Base-by-base conservation (phyloP, 805 yeast genomes). In the Sugiyamaella lignohabitans region DNA sequence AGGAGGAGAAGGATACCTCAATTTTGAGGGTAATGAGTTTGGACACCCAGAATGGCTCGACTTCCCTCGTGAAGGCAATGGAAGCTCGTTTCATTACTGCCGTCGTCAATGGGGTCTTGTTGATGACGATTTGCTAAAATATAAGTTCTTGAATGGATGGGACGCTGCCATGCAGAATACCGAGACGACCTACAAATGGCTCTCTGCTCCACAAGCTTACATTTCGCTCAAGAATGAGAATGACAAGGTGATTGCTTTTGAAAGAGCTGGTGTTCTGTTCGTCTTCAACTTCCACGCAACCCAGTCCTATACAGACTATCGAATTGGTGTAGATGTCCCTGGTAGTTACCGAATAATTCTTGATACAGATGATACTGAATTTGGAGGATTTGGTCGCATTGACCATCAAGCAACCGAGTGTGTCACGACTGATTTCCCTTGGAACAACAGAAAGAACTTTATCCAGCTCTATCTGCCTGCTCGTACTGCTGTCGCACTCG, bases 1-100 rank as follows among this genome's bases (percentile, higher is more conserved):
- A n/a, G 98, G 98, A 40, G 98, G 98, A 47, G 98, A 91, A 66
- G 96, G 95, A 0, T 91, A 91, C 61, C 75, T 91, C 61, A 91
- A 89, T 63, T 91, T 91, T 63, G 97, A 91, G 71, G 98, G 98
- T 48, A 91, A 91, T 60, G 98, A 91, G 67, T 91, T 93, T 69
- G 98, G 98, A 16, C 98, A 91, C 60, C 98, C 98, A 2, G 98
- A 91, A 64, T 91, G 98, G 98, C 76, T 93, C 44, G 98, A 91
- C 66, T 93, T 91, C 74, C 98, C 98, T 11, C 80, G 96, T 59
- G 82, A 54, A 23, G 96, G 96, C 30, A 93, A 91, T 66, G 75
- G 75, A 22, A 88, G 87, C 63, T 82, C 93, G 17, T 91, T 85
- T 67, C 93, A 86, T 67, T 91, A 93, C 60, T 96, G 97, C 1